Conservation (phyloP, 2,329 filamentous ascomycete genomes). For the Orbilia ellipsospora region DNA sequence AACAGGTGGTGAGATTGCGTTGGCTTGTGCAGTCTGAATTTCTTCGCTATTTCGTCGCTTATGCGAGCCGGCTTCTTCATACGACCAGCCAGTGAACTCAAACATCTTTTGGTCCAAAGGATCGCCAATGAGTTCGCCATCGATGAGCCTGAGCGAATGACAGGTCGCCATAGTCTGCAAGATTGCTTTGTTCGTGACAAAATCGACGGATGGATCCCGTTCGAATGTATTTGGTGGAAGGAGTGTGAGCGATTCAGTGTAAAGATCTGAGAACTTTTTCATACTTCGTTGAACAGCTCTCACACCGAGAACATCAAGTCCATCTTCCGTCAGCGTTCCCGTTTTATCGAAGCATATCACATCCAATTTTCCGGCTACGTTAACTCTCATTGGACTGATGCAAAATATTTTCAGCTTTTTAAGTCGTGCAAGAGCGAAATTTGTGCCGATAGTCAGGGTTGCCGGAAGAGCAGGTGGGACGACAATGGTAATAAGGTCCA, state of each 20-base stretch:
- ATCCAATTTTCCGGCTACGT: conserved; percentile 94
- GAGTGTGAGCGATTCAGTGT: conserved; percentile 70
- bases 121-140: conserved; percentile 89
- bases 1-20: conserved; percentile 80
- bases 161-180: conserved; percentile 97
- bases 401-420: conserved; percentile 94
- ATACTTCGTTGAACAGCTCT: conserved; percentile 75
- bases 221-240: conserved; percentile 64
- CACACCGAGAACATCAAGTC: conserved; percentile 89
- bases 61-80: conserved; percentile 85
- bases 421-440: conserved; percentile 87
- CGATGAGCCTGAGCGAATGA: conserved; percentile 86
- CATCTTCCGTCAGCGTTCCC: conserved; percentile 96
- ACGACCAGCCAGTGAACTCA: conserved; percentile 91
- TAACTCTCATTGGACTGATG: conserved; percentile 88
- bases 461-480: conserved; percentile 94
- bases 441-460: conserved; percentile 94
- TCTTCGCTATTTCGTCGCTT: conserved; percentile 76
- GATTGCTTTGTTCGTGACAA: conserved; percentile 73
- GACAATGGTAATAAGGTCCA: conserved; percentile 97
- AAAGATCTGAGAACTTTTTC: conserved; percentile 77
- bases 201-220: conserved; percentile 71
- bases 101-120: conserved; percentile 99
- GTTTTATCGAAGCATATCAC: conserved; percentile 99
- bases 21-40: conserved; percentile 62